These are phyloP conservation scores for Coprinellus micaceus DNA, from an alignment of 768 basidiomycete genomes.

Conservation along the genomic window DNA sequence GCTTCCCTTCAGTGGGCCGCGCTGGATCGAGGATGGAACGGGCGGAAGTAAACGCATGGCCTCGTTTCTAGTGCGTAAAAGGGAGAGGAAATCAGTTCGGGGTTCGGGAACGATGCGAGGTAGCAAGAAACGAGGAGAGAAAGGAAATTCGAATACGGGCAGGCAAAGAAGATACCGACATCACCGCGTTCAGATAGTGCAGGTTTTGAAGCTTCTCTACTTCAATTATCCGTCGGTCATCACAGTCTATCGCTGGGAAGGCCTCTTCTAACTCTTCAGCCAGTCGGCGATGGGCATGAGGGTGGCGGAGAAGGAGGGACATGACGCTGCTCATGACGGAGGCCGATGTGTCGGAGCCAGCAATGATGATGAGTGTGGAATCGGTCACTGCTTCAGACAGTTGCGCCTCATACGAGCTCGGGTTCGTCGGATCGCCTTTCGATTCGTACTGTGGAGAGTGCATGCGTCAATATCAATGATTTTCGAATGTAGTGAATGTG, in stretches of 20 bases:
- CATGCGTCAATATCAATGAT: constrained; percentile 1
- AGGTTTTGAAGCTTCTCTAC: constrained; percentile 20
- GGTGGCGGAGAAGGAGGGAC: constrained; percentile 25
- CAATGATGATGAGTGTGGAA: constrained; percentile 23
- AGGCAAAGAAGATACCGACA: constrained; percentile 23
- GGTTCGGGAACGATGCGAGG: not conserved
- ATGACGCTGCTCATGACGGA: constrained; percentile 23
- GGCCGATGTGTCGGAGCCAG: constrained; percentile 31
- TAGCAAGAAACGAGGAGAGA: not conserved
- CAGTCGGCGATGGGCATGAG: constrained; percentile 20
- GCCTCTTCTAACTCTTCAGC: constrained; percentile 22
- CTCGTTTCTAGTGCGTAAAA: constrained; percentile 28
- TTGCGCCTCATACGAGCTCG: constrained; percentile 9
- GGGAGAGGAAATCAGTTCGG: not conserved
- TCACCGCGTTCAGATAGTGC: constrained; percentile 30
- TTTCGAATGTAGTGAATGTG: constrained; percentile 3
- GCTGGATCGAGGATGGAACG: constrained; percentile 30
- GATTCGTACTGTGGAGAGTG: constrained; percentile 11
- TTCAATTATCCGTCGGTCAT: constrained; percentile 14
- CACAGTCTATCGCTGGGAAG: constrained; percentile 1
- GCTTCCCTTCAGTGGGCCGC: constrained; percentile 27
- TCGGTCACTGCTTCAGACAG: constrained; percentile 13
- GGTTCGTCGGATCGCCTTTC: constrained; percentile 9
- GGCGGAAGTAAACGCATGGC: constrained; percentile 35
- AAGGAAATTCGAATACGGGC: not conserved